Evolutionary conservation across 805 yeast genomes (phyloP).

Genomic region (Pichia sporocuriosa): DNA sequence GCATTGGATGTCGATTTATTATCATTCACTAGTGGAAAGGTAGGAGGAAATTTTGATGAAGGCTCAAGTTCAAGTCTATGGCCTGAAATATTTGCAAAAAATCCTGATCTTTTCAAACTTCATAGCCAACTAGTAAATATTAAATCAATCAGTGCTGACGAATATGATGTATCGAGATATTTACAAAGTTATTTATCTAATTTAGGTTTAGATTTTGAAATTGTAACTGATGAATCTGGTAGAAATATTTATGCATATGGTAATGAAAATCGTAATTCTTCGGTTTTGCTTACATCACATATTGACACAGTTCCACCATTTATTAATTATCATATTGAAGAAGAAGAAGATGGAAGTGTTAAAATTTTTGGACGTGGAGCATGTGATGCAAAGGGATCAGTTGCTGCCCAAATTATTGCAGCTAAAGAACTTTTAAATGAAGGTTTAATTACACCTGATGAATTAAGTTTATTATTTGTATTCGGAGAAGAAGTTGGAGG

Average conservation of each 20-base stretch:
- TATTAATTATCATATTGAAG: conserved; percentile 38
- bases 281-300: conserved; percentile 50
- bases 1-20: background rate
- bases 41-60: background rate
- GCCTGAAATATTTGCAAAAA: conserved; percentile 8
- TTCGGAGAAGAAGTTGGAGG: conserved; percentile 72
- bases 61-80: background rate
- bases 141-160: conserved; percentile 32
- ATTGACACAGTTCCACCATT: conserved; percentile 71
- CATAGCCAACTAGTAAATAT: conserved; percentile 32
- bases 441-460: conserved; percentile 42
- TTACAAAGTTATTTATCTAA: conserved; percentile 33
- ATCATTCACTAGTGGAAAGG: background rate
- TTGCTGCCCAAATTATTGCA: conserved; percentile 55
- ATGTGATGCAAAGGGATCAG: conserved; percentile 66
- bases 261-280: conserved; percentile 39
- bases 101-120: conserved; percentile 23
- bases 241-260: conserved; percentile 49
- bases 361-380: conserved; percentile 60
- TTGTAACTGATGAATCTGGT: conserved; percentile 15
- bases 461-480: conserved; percentile 51
- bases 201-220: conserved; percentile 49
- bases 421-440: conserved; percentile 38
- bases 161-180: conserved; percentile 33
- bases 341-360: conserved; percentile 22